These are phyloP conservation scores for Serendipita sp. DNA, from an alignment of 768 basidiomycete genomes.

Conservation along the genomic window DNA sequence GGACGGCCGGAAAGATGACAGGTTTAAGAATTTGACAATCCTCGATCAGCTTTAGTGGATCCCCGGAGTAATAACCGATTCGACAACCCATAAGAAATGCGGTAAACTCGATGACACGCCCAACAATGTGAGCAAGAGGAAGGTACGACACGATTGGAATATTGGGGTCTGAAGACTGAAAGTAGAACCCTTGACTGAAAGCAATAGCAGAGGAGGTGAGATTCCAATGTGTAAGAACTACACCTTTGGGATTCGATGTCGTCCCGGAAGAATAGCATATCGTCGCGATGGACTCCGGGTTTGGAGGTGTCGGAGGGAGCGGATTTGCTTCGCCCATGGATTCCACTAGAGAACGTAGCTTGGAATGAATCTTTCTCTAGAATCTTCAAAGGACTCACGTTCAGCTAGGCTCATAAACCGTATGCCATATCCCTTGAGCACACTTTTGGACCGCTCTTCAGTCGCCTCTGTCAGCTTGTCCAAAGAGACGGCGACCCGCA, in stretches of 20 bases:
- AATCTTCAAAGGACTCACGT: slow-evolving; percentile 31
- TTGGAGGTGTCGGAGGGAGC: slow-evolving; percentile 42
- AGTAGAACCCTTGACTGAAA: slow-evolving; percentile 34
- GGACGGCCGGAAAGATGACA: slow-evolving; percentile 68
- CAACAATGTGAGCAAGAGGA: slow-evolving; percentile 71
- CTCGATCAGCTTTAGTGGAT: slow-evolving; percentile 76
- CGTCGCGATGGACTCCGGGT: slow-evolving; percentile 54
- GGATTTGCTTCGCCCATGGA: slow-evolving; percentile 51
- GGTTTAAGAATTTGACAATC: slow-evolving; percentile 78
- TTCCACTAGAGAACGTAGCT: slow-evolving; percentile 39
- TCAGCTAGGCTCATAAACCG: slow-evolving; percentile 50
- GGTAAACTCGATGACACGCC: slow-evolving; percentile 37
- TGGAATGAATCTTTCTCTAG: not conserved
- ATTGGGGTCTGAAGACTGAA: not conserved
- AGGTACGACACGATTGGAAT: slow-evolving; percentile 50
- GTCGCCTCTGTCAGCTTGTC: slow-evolving; percentile 40
- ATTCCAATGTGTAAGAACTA: slow-evolving; percentile 55
- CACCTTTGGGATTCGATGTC: slow-evolving; percentile 73
- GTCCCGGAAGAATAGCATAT: slow-evolving; percentile 91
- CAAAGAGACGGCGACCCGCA: slow-evolving; percentile 68
- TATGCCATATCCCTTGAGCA: slow-evolving; percentile 52
- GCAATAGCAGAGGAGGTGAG: slow-evolving; percentile 43
- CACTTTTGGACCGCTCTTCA: slow-evolving; percentile 42
- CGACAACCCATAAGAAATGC: slow-evolving; percentile 43
- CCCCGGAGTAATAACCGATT: slow-evolving; percentile 80